Evolutionary conservation across 2,329 filamentous ascomycete genomes (phyloP).

Genomic region (Fusarium napiforme): DNA sequence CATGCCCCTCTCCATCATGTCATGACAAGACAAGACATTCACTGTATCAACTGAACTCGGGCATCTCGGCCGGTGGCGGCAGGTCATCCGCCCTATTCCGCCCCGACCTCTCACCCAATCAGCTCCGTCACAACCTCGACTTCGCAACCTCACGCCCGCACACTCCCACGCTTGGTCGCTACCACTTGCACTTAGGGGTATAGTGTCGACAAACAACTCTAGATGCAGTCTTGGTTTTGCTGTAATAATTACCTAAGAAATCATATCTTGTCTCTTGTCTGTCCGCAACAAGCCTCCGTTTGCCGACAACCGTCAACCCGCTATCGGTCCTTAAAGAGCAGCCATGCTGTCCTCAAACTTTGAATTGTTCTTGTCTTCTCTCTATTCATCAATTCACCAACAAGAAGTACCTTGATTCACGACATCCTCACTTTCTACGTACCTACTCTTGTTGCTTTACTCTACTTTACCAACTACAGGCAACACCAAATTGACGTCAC

Average conservation of each 20-base stretch:
- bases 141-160: constrained; percentile 32
- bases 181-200: constrained; percentile 69
- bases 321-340: constrained; percentile 39
- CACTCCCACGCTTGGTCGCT: constrained; percentile 47
- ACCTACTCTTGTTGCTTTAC: constrained; percentile 2
- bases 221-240: constrained; percentile 22
- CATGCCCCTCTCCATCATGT: constrained; percentile 20
- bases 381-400: constrained; percentile 1
- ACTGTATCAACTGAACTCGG: not conserved
- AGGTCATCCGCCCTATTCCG: constrained; percentile 25
- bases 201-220: constrained; percentile 52
- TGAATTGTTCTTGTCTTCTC: constrained; percentile 1
- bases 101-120: constrained; percentile 12
- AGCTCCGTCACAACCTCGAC: constrained; percentile 8
- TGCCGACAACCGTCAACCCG: constrained; percentile 19
- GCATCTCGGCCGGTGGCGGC: constrained; percentile 29
- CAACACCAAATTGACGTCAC: constrained; percentile 4
- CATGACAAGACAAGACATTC: constrained; percentile 6
- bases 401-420: not conserved
- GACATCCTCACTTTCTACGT: not conserved
- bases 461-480: constrained; percentile 2
- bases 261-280: constrained; percentile 5
- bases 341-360: constrained; percentile 10
- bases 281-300: constrained; percentile 27
- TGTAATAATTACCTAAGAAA: constrained; percentile 47